These are phyloP conservation scores for Bipolaris cookei DNA, from an alignment of 2,329 filamentous ascomycete genomes.

Conservation along the genomic window DNA sequence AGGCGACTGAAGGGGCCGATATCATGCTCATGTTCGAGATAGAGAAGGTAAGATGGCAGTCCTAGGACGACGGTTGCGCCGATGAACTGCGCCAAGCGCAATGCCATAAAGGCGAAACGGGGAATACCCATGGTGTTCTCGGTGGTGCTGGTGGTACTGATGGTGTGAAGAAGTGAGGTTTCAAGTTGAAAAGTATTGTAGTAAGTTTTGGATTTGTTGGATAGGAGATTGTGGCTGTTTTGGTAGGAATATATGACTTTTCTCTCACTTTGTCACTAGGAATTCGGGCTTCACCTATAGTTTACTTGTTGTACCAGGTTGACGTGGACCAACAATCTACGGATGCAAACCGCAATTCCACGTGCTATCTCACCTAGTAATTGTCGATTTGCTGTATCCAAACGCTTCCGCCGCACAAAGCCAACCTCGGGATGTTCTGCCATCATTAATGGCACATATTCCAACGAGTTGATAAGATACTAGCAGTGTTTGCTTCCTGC, in stretches of 20 bases:
- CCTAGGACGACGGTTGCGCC: slow-evolving; percentile 65
- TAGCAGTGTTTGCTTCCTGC: neutral
- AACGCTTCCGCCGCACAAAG: neutral
- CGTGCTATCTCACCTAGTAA: neutral
- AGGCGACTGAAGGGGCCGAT: slow-evolving; percentile 66
- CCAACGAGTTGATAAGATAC: neutral
- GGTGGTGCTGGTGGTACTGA: neutral
- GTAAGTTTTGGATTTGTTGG: neutral
- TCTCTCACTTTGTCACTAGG: neutral
- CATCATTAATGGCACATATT: too few species aligned
- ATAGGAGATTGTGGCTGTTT: too few species aligned
- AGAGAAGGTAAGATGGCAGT: slow-evolving; percentile 24
- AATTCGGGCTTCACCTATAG: neutral
- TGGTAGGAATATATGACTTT: neutral
- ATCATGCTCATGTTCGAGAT: slow-evolving; percentile 45
- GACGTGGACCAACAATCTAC: neutral
- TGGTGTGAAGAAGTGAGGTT: neutral
- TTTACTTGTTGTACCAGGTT: neutral
- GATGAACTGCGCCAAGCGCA: slow-evolving; percentile 68
- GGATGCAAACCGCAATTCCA: neutral
- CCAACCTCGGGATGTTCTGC: neutral
- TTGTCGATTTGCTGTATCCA: neutral
- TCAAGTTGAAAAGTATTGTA: neutral
- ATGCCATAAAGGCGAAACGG: slow-evolving; percentile 61
- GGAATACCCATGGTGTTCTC: slow-evolving; percentile 33